phyloP scores from a whole-genome alignment of 2,329 filamentous ascomycete genomes.

The Exophiala mesophila region DNA sequence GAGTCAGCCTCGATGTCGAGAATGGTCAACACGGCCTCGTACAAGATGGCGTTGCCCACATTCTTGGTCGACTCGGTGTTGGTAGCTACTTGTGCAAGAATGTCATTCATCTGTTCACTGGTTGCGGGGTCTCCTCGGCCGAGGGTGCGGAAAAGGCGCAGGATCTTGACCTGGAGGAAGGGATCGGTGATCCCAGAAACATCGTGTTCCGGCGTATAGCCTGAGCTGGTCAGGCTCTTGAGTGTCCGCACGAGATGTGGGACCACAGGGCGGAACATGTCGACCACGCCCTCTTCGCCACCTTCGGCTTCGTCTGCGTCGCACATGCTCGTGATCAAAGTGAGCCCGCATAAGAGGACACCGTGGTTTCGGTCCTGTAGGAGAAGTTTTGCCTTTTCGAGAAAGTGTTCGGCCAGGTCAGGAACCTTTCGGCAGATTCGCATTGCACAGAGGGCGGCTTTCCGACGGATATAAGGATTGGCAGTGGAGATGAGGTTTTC shows the following conservation, averaged over 20 bases:
- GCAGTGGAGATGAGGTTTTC: constrained; percentile 85
- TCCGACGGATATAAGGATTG: constrained; percentile 97
- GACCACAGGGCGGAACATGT: constrained; percentile 85
- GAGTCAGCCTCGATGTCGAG: constrained; percentile 98
- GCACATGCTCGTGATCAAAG: constrained; percentile 84
- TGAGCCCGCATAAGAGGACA: constrained; percentile 86
- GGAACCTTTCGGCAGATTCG: constrained; percentile 97
- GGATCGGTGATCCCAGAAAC: constrained; percentile 97
- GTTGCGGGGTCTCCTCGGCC: constrained; percentile 79
- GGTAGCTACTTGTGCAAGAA: constrained; percentile 91
- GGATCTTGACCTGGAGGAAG: constrained; percentile 94
- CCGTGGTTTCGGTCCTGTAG: constrained; percentile 93
- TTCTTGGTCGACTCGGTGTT: constrained; percentile 99
- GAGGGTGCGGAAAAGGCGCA: constrained; percentile 78
- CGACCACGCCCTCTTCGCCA: constrained; percentile 81
- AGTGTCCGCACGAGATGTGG: constrained; percentile 80
- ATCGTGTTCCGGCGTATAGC: constrained; percentile 96
- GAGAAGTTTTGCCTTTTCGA: constrained; percentile 86
- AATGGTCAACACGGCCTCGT: constrained; percentile 94
- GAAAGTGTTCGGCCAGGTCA: constrained; percentile 92
- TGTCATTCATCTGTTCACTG: constrained; percentile 98
- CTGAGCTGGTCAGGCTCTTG: constrained; percentile 88
- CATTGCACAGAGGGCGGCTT: constrained; percentile 98
- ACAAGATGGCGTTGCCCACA: constrained; percentile 95
- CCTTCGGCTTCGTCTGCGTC: constrained; percentile 85